Evolutionary conservation across 176 grass and related monocot genomes (phyloP), one percentile per base, ranked within the genome.

Genomic region (Metroxylon sagu): DNA sequence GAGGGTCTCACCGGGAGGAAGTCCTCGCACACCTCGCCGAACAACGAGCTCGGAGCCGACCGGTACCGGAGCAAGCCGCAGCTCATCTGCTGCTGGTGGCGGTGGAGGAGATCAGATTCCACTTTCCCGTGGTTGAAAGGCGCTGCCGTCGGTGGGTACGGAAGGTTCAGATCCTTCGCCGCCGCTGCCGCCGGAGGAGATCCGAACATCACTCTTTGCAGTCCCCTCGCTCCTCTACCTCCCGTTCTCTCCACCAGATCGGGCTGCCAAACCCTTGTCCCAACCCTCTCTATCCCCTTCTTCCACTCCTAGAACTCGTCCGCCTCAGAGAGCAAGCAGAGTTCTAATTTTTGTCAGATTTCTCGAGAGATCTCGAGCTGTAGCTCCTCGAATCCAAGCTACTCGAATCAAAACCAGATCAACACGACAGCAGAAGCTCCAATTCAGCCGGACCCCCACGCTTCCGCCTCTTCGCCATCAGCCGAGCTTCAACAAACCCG

Each of bases 111-210:
- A 76, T 72, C 79, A n/a, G 73, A n/a, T 4, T 82, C 73, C 17
- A 77, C 79, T 21, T 71, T 70, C 6, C 67, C 50, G 17, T 59
- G 54, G 7, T 73, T 62, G 56, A 76, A 82, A 25, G 70, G 67
- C 19, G 17, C 29, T 43, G 68, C 66, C 14, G 82, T 57, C 35
- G 35, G 1, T 43, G 81, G 79, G 21, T 69, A 65, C 27, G 84
- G 87, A 19, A 79, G 69, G 82, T 99, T 93, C 19, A 89, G 94
- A 92, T 93, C 94, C 73, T 93, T 99, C 48, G 76, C 73, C 63
- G 67, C 17, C 17, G 57, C 17, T 10, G 57, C 52, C 29, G 54
- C 0, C 26, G 23, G 80, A 49, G 83, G 82, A 50, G 93, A 98
- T 72, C 93, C 82, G 80, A 89, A 92, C 93, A 98, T 98, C 81